phyloP scores from a whole-genome alignment of 768 basidiomycete genomes.

The Kwoniella heveanensis region DNA sequence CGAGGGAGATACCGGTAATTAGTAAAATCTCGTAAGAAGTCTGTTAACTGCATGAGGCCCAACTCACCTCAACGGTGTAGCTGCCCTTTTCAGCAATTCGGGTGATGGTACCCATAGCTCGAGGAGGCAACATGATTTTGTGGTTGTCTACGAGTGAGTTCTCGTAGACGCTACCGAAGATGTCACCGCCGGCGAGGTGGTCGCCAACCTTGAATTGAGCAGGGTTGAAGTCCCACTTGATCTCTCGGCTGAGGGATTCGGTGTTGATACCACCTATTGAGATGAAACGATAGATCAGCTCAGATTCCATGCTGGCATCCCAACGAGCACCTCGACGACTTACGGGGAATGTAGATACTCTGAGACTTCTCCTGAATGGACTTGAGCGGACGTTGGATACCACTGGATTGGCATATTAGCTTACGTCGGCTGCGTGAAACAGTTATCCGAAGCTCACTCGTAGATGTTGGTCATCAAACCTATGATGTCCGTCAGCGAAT shows the following conservation, averaged over 20 bases:
- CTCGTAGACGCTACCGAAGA: conserved; percentile 93
- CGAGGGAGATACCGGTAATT: too few relatives aligned
- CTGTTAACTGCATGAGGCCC: not conserved
- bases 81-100: conserved; percentile 90
- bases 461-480: conserved; percentile 99
- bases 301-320: too few relatives aligned
- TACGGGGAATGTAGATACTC: conserved; percentile 92
- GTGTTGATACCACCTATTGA: conserved; percentile 87
- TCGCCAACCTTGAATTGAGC: conserved; percentile 84
- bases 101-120: conserved; percentile 92
- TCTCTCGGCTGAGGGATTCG: conserved; percentile 79
- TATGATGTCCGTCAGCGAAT: conserved; percentile 50
- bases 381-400: conserved; percentile 85
- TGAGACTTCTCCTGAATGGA: conserved; percentile 95
- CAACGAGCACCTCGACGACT: too few relatives aligned
- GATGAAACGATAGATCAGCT: not conserved
- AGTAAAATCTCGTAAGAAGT: too few relatives aligned
- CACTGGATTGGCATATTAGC: conserved; percentile 55
- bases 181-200: conserved; percentile 94
- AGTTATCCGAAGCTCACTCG: conserved; percentile 58
- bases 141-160: conserved; percentile 96
- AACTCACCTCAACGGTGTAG: conserved; percentile 81
- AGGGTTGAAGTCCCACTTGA: conserved; percentile 95
- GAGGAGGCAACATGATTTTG: conserved; percentile 93
- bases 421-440: not conserved